Percentiles rank a stretch among this genome's conserved stretches.
These are phyloP conservation scores for Hyphodiscus hymeniophilus DNA, from an alignment of 495 filamentous ascomycete genomes.

Conservation along the genomic window DNA sequence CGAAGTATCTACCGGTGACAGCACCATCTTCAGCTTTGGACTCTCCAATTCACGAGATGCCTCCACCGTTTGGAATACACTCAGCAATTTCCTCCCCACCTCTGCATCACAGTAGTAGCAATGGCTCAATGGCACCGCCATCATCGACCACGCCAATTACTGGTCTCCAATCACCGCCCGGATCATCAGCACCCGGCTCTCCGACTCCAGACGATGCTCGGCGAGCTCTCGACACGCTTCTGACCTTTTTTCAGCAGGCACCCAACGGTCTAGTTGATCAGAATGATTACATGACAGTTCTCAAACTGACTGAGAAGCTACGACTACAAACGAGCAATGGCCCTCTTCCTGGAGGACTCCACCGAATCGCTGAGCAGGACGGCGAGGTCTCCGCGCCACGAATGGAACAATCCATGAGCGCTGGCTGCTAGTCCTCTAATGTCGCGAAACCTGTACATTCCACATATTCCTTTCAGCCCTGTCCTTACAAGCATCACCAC, in stretches of 20 bases:
- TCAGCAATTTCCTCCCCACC: slow-evolving; percentile 41
- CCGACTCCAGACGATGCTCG: slow-evolving; percentile 88
- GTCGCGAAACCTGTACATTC: slow-evolving; percentile 12
- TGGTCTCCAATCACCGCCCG: slow-evolving; percentile 31
- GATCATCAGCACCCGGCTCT: slow-evolving; percentile 43
- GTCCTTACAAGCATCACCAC: slow-evolving; percentile 10
- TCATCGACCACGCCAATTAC: slow-evolving; percentile 33
- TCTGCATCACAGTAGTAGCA: slow-evolving; percentile 47
- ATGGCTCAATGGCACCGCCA: slow-evolving; percentile 37
- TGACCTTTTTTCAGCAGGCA: slow-evolving; percentile 75
- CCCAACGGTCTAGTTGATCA: slow-evolving; percentile 61
- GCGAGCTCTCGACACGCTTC: slow-evolving; percentile 74
- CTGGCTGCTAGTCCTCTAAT: slow-evolving; percentile 11
- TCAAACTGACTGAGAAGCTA: slow-evolving; percentile 84
- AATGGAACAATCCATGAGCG: slow-evolving; percentile 44
- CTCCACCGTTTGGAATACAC: slow-evolving; percentile 43
- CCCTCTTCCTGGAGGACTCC: slow-evolving; percentile 57
- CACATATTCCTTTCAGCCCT: slow-evolving; percentile 8
- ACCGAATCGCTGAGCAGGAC: slow-evolving; percentile 57
- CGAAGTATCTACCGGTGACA: slow-evolving; percentile 51
- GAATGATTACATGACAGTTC: slow-evolving; percentile 75
- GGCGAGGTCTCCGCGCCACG: slow-evolving; percentile 34
- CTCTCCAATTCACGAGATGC: slow-evolving; percentile 56
- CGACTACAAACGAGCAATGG: slow-evolving; percentile 51
- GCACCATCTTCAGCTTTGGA: slow-evolving; percentile 58